Conservation (phyloP, 148 eudicot genomes). For the Cornus florida region DNA sequence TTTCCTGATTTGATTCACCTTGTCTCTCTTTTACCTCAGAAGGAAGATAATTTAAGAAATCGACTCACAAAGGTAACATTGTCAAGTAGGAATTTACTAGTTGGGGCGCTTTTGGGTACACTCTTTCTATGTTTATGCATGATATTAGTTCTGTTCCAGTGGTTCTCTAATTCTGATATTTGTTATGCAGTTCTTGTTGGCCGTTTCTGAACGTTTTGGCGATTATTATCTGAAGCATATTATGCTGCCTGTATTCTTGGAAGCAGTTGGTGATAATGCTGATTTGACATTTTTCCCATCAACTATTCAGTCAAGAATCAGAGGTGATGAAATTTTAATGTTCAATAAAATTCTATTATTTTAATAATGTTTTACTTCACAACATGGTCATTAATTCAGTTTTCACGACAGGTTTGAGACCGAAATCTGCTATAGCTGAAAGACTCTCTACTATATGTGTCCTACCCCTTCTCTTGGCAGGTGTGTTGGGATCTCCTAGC, state of each 20-base stretch:
- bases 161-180: slow-evolving; percentile 19
- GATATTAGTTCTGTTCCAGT: slow-evolving; percentile 8
- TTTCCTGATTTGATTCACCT: slow-evolving; percentile 74
- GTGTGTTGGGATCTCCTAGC: slow-evolving; percentile 77
- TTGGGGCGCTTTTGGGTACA: slow-evolving; percentile 14
- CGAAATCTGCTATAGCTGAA: slow-evolving; percentile 59
- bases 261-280: slow-evolving; percentile 77
- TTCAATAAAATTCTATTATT: no score
- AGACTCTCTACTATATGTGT: slow-evolving; percentile 80
- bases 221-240: slow-evolving; percentile 74
- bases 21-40: slow-evolving; percentile 76
- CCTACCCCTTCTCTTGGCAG: slow-evolving; percentile 83
- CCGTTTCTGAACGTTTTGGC: slow-evolving; percentile 70
- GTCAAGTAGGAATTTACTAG: slow-evolving; percentile 2
- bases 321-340: slow-evolving; percentile 34
- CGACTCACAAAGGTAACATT: slow-evolving; percentile 65
- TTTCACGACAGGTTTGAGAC: slow-evolving; percentile 62
- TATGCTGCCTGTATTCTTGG: slow-evolving; percentile 84
- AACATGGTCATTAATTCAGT: not conserved
- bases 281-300: slow-evolving; percentile 70
- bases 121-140: not conserved
- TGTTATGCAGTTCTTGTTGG: slow-evolving; percentile 73
- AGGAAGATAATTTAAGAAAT: slow-evolving; percentile 79
- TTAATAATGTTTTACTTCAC: not conserved
- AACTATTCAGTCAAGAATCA: slow-evolving; percentile 53